Conservation (phyloP, 306 rosid species). For the Potentilla sterilis region DNA sequence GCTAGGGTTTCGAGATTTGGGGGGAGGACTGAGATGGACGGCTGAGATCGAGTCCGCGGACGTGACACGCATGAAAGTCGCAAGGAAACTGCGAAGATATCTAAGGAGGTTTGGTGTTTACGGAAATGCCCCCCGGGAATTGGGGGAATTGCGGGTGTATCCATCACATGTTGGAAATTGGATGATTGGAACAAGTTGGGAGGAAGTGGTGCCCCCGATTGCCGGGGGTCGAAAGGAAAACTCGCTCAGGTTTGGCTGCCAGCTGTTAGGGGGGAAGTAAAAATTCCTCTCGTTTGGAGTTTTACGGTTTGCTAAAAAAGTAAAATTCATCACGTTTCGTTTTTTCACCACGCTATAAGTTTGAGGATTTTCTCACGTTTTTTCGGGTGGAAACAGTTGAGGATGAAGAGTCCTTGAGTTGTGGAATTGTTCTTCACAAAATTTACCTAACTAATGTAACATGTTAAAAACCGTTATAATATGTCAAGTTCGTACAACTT, state of each 20-base stretch:
- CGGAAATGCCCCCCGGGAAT: slow-evolving; percentile 16
- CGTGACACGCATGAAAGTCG: slow-evolving; percentile 37
- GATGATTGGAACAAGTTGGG: slow-evolving; percentile 18
- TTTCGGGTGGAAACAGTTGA: neutral
- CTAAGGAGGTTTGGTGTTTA: neutral
- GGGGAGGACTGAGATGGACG: slow-evolving; percentile 44
- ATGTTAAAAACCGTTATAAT: neutral
- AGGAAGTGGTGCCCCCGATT: slow-evolving; percentile 34
- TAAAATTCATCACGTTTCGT: neutral
- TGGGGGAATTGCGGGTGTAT: neutral
- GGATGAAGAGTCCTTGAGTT: neutral
- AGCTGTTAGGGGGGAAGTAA: slow-evolving; percentile 28
- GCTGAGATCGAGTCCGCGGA: slow-evolving; percentile 32
- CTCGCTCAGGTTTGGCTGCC: slow-evolving; percentile 31
- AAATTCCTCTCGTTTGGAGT: neutral
- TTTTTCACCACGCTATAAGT: neutral
- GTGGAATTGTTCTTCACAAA: neutral
- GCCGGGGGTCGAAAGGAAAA: slow-evolving; percentile 29
- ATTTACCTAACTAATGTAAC: too few relatives aligned
- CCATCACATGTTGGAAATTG: slow-evolving; percentile 21
- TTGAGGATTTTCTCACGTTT: neutral
- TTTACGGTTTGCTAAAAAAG: neutral
- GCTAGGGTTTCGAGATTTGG: slow-evolving; percentile 72
- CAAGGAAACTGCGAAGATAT: slow-evolving; percentile 50
- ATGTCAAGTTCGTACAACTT: too few relatives aligned